Base-by-base conservation (phyloP, 306 rosid genomes). In the Psophocarpus tetragonolobus region DNA sequence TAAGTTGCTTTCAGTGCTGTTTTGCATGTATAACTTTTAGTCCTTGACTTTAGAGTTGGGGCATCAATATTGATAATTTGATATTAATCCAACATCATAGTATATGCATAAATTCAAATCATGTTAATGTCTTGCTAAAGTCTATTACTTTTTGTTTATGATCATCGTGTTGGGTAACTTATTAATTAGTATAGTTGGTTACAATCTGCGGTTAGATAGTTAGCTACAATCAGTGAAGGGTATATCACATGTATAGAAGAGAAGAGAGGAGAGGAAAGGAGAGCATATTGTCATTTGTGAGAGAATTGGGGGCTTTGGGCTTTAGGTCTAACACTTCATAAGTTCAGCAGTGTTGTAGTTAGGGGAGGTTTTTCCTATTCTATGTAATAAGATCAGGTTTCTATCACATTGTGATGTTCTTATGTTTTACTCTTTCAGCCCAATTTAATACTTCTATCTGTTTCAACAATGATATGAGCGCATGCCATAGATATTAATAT, bases 1-100 rank as follows among this genome's bases (percentile, higher is more conserved):
- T 3, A 13, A 39, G 48, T 33, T 74, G 65, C 44, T 67, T 67
- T 64, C 56, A 5, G 10, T 81, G 24, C 33, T 74, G 56, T 66
- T 76, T 66, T 72, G 42, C 70, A 13, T 38, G 32, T 23, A 20
- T 63, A 30, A 10, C 32, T 12, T 29, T 17, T 67, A 38, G 30
- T 50, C 18, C 41, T 18, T 64, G 58, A 68, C 32, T 58, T 47
- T 26, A 45, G 65, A 75, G 10, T 47, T 13, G 7, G 33, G 51
- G 51, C 21, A 54, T 32, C 35, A 23, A 51, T 32, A 13, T 4
- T 69, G 61, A 9, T 65, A 42, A 30, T 47, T 47, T 48, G 62
- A 62, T 74, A 33, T 53, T 35, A 20, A 56, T 65, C 26, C 39
- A 29, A 38, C 21, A 21, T 73, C 17, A n/a, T 62, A 63, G 32